Evolutionary conservation across 2,329 filamentous ascomycete species (phyloP), one percentile per base, ranked within the genome.

Genomic region (Aspergillus sp.): DNA sequence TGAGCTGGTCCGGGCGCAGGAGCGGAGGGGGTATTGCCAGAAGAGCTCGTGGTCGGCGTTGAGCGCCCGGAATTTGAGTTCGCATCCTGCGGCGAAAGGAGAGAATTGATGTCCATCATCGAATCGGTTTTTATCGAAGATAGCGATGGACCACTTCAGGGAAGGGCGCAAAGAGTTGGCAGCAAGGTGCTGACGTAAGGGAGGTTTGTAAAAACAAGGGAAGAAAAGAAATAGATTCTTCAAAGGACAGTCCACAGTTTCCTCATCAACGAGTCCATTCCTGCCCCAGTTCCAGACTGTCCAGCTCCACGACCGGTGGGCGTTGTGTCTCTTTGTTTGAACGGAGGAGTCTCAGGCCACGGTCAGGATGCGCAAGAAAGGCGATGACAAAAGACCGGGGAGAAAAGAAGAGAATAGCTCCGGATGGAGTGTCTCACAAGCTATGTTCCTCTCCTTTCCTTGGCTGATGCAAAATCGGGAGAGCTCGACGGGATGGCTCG

Each of bases 21-120:
- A 45, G 59, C 52, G 24, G 66, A 60, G 24, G 66, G 60, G 53
- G 71, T 54, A 50, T 69, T 68, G n/a, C 65, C 62, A 17, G 50
- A 58, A 52, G 68, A 63, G 52, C 63, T 64, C 39, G 64, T 55
- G 20, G 65, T 62, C 34, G 69, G 66, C 30, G 71, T 69, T 13
- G 74, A 70, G 59, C 67, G 72, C 59, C 69, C 66, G 38, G 72
- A 68, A 48, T 75, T 71, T 15, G 72, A 66, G 62, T 76, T 72
- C 41, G 73, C 71, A 57, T 78, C 75, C 64, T 73, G 69, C 51
- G 76, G 75, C 53, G 77, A 79, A 58, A 79, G 74, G 36, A 79
- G 72, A 22, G 74, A 77, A 64, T 74, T 78, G 65, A 79, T 78
- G 61, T 79, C 77, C 77, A 79, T 79, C 30, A 63, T 71, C 60